These are phyloP conservation scores for Citrus trifoliata DNA, from an alignment of 345 rosid genomes.

Conservation along the genomic window DNA sequence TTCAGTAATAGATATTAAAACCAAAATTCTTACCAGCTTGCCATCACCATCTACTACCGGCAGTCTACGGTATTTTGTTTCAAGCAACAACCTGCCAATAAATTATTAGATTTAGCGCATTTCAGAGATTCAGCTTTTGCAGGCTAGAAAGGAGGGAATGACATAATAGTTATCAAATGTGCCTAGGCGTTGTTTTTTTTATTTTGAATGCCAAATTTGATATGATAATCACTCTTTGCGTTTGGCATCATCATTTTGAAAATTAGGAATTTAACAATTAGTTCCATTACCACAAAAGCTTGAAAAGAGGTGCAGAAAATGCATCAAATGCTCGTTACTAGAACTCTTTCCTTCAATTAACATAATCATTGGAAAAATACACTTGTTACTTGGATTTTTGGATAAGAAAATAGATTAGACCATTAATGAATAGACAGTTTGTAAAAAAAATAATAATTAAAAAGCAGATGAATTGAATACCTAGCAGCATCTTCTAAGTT, in stretches of 20 bases:
- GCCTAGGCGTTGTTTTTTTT: background rate
- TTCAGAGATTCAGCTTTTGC: background rate
- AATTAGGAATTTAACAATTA: background rate
- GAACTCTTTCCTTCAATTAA: background rate
- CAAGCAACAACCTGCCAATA: conserved; percentile 68
- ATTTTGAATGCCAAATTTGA: background rate
- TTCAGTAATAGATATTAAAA: background rate
- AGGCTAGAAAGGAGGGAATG: background rate
- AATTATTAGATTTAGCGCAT: background rate
- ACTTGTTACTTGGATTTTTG: background rate
- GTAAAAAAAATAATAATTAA: too few species aligned
- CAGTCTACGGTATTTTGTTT: conserved; percentile 81
- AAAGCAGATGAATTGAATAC: conserved; percentile 25
- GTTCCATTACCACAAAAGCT: background rate
- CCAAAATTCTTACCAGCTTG: conserved; percentile 54
- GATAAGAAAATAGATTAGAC: background rate
- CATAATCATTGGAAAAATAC: background rate
- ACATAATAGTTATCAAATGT: background rate
- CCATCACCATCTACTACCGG: conserved; percentile 80
- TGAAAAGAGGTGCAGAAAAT: background rate
- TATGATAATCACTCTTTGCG: background rate
- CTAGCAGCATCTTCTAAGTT: conserved; percentile 90
- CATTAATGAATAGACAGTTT: background rate
- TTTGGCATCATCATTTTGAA: background rate
- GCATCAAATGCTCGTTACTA: background rate